Base-by-base conservation (phyloP, 352 stramenopile species). In the Pythium phragmiticola region DNA sequence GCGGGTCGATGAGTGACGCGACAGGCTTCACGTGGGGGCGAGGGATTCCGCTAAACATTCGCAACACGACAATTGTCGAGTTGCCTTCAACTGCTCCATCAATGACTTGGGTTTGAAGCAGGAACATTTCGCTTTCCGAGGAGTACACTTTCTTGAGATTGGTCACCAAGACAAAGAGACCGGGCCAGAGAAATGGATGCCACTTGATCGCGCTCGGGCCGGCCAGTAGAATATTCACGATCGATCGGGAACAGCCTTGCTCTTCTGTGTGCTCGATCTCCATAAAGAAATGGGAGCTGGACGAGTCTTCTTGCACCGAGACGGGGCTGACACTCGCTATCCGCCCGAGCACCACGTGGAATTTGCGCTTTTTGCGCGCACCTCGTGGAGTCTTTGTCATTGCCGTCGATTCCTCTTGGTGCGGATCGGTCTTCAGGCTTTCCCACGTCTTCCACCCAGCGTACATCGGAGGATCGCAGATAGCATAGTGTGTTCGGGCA, bases 121-220 rank as follows among this genome's bases (percentile, higher is more conserved):
- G 66, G 61, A 89, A 87, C 46, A 84, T 69, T 0, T 70, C 70
- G 60, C 78, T 83, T 41, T 90, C 81, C 56, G 76, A 66, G 14
- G 80, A 87, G 55, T 76, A 76, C 0, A 92, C 74, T 53, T 90
- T 90, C 21, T 84, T 70, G 16, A 90, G 34, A 69, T 92, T 77
- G 7, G 84, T 87, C 14, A 89, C 2, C 5, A 90, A 49, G 21
- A 88, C 62, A 1, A 72, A 48, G 34, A 73, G 60, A 14, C 79
- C 74, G 11, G 75, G 76, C 13, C 42, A 64, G 3, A 89, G 53
- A 68, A 87, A 90, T 7, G 70, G 56, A 41, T 81, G 75, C 75
- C 77, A 88, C 5, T 47, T 57, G 26, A 88, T 62, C 13, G 48
- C 68, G 14, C 45, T 19, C 1, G 63, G 26, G 1, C 81, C 81